Evolutionary conservation across 768 basidiomycete species (phyloP), one percentile per base, ranked within the genome.

Genomic region (Rhodotorula babjevae): DNA sequence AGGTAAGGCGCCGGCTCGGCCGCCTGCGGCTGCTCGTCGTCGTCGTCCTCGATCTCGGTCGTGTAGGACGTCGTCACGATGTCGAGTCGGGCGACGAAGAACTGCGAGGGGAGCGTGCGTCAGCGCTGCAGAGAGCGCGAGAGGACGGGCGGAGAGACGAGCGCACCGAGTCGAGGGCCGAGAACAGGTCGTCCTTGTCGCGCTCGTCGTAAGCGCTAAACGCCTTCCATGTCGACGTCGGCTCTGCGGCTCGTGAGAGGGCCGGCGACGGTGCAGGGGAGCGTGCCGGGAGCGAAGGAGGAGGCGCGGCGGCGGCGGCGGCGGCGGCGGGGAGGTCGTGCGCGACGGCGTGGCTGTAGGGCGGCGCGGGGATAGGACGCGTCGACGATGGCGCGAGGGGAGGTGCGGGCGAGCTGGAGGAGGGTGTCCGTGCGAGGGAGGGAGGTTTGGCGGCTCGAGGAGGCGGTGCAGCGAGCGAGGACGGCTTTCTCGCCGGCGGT

Each of bases 161-260:
- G 33, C 67, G 25, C 18, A 75, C 70, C 49, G 33, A 12, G 40
- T 75, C 74, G 12, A 75, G 52, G 2, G 44, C 67, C 3, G 27
- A 44, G n/a, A 75, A 75, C 19, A 75, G 36, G 36, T 53, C 63
- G 14, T 55, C 18, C 60, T 69, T 75, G 63, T 75, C 74, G 5
- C 33, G 9, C 33, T 62, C 44, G 21, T 61, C 70, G 33, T 75
- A 71, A 55, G 66, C 46, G 23, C 47, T 59, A 61, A 71, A 71
- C n/a, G 11, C 36, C 44, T 75, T 71, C 8, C 9, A 23, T 31
- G 21, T n/a, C n/a, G n/a, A n/a, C 47, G 18, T 44, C 44, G 18
- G 60, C 47, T 10, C 16, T 21, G 21, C 21, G 4, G 4, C 12
- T 49, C 5, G 47, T 42, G 7, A 27, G 44, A 31, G 42, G 42